Conservation (phyloP, 345 rosid species). For the Salix purpurea region DNA sequence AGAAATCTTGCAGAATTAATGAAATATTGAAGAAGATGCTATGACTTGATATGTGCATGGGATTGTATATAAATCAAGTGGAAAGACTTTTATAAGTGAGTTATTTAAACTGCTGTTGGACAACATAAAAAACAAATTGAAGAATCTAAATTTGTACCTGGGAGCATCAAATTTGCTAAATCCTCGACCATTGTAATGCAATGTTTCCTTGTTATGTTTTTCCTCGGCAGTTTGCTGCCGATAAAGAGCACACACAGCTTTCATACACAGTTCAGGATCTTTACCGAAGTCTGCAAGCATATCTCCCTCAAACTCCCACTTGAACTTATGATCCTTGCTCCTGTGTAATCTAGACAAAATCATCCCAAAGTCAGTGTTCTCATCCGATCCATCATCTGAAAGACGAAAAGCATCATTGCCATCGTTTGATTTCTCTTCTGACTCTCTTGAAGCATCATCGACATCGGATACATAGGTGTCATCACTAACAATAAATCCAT, state of each 20-base stretch:
- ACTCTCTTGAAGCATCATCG: background rate
- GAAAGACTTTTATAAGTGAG: background rate
- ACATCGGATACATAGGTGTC: constrained; percentile 26
- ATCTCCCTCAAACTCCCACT: constrained; percentile 60
- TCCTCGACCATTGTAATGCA: constrained; percentile 47
- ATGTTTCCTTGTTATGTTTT: constrained; percentile 32
- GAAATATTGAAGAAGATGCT: background rate
- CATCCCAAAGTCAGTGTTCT: constrained; percentile 22
- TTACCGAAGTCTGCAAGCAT: constrained; percentile 73
- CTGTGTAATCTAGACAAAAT: constrained; percentile 45
- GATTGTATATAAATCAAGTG: background rate
- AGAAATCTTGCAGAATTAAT: background rate
- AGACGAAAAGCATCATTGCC: constrained; percentile 2
- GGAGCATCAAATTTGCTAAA: constrained; percentile 62
- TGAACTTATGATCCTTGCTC: constrained; percentile 36
- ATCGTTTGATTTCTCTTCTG: background rate
- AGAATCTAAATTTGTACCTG: constrained; percentile 35
- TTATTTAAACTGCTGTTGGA: background rate
- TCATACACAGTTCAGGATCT: constrained; percentile 67
- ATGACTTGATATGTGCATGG: background rate
- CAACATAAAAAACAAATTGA: background rate
- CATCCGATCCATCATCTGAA: constrained; percentile 30
- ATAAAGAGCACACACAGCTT: constrained; percentile 72
- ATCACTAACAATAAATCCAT: constrained; percentile 45
- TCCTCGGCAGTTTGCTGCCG: constrained; percentile 64